Conservation (phyloP, 78 protist genomes). For the Dictyostelium citrinum region DNA sequence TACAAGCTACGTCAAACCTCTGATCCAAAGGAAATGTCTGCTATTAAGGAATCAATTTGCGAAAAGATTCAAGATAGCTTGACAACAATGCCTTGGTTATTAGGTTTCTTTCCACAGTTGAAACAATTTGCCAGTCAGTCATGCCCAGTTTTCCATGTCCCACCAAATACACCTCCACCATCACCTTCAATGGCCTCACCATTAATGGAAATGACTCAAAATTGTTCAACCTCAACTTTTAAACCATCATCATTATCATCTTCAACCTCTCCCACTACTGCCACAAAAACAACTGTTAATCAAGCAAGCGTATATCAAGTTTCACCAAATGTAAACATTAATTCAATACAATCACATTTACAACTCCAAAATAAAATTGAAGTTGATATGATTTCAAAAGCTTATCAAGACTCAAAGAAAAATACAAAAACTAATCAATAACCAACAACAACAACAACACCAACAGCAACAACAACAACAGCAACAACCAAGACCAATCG, state of each 20-base stretch:
- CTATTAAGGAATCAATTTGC: slow-evolving; percentile 30
- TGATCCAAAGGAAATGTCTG: background rate
- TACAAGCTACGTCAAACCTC: background rate
- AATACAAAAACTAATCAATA: background rate
- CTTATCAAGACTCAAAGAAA: background rate
- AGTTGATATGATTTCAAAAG: background rate
- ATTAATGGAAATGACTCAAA: slow-evolving; percentile 1
- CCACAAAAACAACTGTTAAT: background rate
- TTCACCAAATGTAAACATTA: background rate
- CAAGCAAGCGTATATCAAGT: slow-evolving; percentile 28
- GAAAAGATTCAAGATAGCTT: slow-evolving; percentile 13
- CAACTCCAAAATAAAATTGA: slow-evolving; percentile 13
- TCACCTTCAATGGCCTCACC: slow-evolving; percentile 56
- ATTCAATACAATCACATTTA: slow-evolving; percentile 32
- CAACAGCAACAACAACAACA: background rate
- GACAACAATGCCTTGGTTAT: slow-evolving; percentile 47
- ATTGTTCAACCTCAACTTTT: background rate
- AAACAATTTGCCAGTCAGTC: slow-evolving; percentile 14
- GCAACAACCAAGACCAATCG: background rate
- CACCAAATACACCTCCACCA: slow-evolving; percentile 78
- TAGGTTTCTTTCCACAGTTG: slow-evolving; percentile 54
- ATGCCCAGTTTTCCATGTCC: slow-evolving; percentile 21
- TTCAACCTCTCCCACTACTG: background rate
- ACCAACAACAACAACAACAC: background rate
- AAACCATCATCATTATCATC: background rate